These are phyloP conservation scores for Wickerhamiella infanticola DNA, from an alignment of 1,139 yeast species.

Conservation along the genomic window DNA sequence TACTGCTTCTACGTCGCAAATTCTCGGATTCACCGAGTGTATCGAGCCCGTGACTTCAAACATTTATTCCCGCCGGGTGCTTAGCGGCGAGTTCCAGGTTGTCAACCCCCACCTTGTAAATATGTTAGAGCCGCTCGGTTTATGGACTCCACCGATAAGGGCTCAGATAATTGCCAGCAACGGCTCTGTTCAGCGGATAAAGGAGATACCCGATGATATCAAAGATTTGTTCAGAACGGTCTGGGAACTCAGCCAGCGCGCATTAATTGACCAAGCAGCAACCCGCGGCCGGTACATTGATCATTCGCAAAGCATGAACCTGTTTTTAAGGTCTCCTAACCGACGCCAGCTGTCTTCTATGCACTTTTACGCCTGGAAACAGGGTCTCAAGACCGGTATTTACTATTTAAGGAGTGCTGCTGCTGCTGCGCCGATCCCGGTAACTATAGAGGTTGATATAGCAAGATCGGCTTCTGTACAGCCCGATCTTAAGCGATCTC, in stretches of 20 bases:
- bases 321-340: conserved; percentile 58
- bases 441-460: conserved; percentile 44
- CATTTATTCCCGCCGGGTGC: conserved; percentile 58
- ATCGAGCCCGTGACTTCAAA: conserved; percentile 75
- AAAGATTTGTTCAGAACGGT: conserved; percentile 66
- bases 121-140: conserved; percentile 53
- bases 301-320: conserved; percentile 76
- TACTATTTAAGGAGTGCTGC: conserved; percentile 78
- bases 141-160: conserved; percentile 58
- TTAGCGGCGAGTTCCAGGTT: conserved; percentile 64
- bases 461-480: conserved; percentile 16
- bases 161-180: conserved; percentile 50
- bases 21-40: conserved; percentile 64
- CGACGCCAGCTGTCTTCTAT: conserved; percentile 69
- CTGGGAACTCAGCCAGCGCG: conserved; percentile 78
- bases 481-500: neutral
- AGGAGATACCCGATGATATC: conserved; percentile 49
- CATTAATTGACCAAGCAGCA: conserved; percentile 72
- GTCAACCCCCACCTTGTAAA: conserved; percentile 56
- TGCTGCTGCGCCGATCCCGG: conserved; percentile 80
- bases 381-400: conserved; percentile 85
- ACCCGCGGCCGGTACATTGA: conserved; percentile 79
- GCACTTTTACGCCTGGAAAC: conserved; percentile 86
- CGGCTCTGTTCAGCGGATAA: conserved; percentile 63
- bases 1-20: conserved; percentile 76